Conservation (phyloP, 768 basidiomycete species). For the Boletus sp. region DNA sequence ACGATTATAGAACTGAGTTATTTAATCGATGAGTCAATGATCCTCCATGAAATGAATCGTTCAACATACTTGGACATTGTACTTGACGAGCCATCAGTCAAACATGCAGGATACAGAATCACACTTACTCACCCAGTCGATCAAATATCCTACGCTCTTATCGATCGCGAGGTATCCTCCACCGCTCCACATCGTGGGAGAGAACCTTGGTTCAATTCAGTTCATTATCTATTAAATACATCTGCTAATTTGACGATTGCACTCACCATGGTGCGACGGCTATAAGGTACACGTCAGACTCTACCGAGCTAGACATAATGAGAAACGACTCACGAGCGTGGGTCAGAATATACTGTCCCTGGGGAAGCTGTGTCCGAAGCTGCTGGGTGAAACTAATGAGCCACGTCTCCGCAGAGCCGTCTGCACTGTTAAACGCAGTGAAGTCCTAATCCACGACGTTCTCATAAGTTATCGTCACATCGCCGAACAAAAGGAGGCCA, state of each 20-base stretch:
- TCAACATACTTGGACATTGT: conserved; percentile 39
- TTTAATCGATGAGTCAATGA: too few species aligned
- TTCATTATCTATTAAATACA: too few species aligned
- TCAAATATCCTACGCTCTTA: conserved; percentile 38
- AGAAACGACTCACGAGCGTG: conserved; percentile 29
- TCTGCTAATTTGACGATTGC: neutral
- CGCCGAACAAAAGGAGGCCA: neutral
- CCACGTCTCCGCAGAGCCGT: conserved; percentile 36
- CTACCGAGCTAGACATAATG: neutral
- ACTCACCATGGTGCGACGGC: conserved; percentile 5
- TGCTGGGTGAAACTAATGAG: neutral
- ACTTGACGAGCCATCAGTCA: conserved; percentile 10
- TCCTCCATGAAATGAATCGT: neutral
- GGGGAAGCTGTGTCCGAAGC: conserved; percentile 15
- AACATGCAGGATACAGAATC: neutral
- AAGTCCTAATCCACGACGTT: conserved; percentile 26
- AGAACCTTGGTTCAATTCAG: neutral
- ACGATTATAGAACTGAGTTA: conserved; percentile 17
- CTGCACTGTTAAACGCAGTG: conserved; percentile 29
- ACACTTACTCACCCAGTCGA: conserved; percentile 39
- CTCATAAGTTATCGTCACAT: neutral
- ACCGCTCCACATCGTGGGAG: conserved; percentile 17
- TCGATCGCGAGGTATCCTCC: conserved; percentile 40
- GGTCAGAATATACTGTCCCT: conserved; percentile 29
- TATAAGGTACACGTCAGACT: neutral